Evolutionary conservation across 768 basidiomycete species (phyloP).

Genomic region (Tubosaeta sp.): DNA sequence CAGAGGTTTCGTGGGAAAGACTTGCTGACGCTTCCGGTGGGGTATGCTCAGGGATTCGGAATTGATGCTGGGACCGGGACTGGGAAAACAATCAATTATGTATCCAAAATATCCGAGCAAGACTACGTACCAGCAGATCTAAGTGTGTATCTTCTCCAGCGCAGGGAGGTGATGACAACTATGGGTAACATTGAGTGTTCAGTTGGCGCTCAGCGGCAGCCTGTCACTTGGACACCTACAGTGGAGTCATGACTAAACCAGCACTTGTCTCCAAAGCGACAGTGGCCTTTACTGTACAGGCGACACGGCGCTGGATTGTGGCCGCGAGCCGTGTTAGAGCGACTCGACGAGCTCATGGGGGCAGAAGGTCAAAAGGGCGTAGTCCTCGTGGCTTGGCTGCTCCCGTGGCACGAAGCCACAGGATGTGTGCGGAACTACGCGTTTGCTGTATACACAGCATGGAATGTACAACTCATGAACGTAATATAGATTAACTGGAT

Average conservation of each 20-base stretch:
- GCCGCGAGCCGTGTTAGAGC: background rate
- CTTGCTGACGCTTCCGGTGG: background rate
- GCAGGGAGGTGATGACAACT: background rate
- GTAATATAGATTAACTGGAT: no score
- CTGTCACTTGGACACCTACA: conserved; percentile 7
- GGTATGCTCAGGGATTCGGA: background rate
- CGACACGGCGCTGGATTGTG: conserved; percentile 18
- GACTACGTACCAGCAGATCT: background rate
- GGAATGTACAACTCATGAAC: conserved; percentile 29
- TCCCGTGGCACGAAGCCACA: background rate
- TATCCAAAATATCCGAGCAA: background rate
- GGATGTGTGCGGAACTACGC: no score
- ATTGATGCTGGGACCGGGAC: background rate
- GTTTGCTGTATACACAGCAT: conserved; percentile 38
- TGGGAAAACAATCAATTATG: no score
- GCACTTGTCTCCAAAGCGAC: conserved; percentile 27
- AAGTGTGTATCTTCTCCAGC: background rate
- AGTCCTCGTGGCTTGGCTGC: background rate
- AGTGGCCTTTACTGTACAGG: conserved; percentile 18
- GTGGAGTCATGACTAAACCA: conserved; percentile 21
- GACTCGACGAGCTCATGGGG: conserved; percentile 9
- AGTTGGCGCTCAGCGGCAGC: background rate
- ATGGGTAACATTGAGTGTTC: background rate
- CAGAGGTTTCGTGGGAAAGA: conserved; percentile 8
- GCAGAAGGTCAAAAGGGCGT: background rate